These are phyloP conservation scores for Mycena kentingensis DNA, from an alignment of 768 basidiomycete genomes.

Conservation along the genomic window DNA sequence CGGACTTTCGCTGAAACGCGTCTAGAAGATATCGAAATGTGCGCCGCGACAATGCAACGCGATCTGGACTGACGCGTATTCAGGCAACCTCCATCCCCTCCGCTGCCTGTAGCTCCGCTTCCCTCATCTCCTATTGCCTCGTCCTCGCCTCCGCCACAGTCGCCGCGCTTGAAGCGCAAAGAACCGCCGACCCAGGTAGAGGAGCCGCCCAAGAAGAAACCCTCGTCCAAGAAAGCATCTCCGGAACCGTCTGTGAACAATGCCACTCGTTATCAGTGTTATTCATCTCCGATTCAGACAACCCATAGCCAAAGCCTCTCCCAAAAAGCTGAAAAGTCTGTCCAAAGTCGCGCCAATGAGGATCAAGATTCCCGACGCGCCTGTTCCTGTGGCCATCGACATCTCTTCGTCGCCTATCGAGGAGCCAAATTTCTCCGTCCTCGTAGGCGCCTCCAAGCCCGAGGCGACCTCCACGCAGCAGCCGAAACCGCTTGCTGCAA, in stretches of 20 bases:
- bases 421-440: constrained; percentile 19
- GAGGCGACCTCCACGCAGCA: constrained; percentile 14
- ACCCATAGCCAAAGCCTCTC: constrained; percentile 4
- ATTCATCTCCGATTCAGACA: constrained; percentile 1
- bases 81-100: background rate
- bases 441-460: constrained; percentile 21
- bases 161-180: constrained; percentile 15
- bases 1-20: no score
- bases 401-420: constrained; percentile 20
- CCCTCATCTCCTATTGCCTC: constrained; percentile 4
- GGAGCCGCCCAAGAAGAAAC: constrained; percentile 7
- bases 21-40: background rate
- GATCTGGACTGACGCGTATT: background rate
- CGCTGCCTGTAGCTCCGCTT: background rate
- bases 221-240: background rate
- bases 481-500: constrained; percentile 21
- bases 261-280: background rate
- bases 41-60: background rate
- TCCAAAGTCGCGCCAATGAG: constrained; percentile 2
- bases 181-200: constrained; percentile 5
- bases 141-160: background rate
- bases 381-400: constrained; percentile 12
- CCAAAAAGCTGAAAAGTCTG: constrained; percentile 9
- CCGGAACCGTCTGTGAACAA: background rate
- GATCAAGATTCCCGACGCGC: constrained; percentile 8